Base-by-base conservation (phyloP, 495 filamentous ascomycete genomes). In the Tuber indicum region DNA sequence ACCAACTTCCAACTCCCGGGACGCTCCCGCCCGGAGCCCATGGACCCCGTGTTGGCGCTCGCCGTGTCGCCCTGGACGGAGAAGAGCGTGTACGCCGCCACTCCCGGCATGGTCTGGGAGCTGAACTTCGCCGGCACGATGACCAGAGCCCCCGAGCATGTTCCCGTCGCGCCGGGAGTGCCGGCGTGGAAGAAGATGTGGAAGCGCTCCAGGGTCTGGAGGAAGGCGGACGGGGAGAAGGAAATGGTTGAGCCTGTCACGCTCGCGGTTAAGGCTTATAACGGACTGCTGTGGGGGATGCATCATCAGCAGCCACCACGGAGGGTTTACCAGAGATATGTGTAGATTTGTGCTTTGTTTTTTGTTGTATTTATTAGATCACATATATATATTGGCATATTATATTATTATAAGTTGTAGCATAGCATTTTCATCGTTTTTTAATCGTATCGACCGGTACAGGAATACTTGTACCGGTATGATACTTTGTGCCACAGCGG, bases 311-410 rank as follows among this genome's bases (percentile, higher is more conserved):
- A 62, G 52, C n/a, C 52, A 6, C 52, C 52, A 26, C 52, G 52
- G 52, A 26, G 52, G 52, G 52, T 62, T 62, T 62, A 62, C 32
- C 52, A 62, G n/a, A 62, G 52, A 19, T 62, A 32, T 72, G 36
- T n/a, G 70, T 72, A 23, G 21, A 45, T 72, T 42, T 42, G 32
- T 26, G 14, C 8, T 32, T 32, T 32, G 32, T 32, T 32, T 32
- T 72, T 42, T 70, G 42, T 62, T 58, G 73, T 58, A 52, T 76
- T 73, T 43, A 70, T 73, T 72, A 26, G 36, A 39, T 70, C 44
- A 44, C 46, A 71, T 45, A 52, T 52, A 52, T 10, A n/a, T 0
- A 2, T 5, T 14, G 2, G 21, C 19, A 21, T 47, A 6, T 3
- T 47, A 21, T 21, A 47, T 21, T 21, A 7, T 7, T n/a, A 58